A percentile compares a stretch with the other conserved stretches of the same genome.
phyloP scores from a whole-genome alignment of 2,329 filamentous ascomycete genomes.

The Aspergillus ochraceoroseus region DNA sequence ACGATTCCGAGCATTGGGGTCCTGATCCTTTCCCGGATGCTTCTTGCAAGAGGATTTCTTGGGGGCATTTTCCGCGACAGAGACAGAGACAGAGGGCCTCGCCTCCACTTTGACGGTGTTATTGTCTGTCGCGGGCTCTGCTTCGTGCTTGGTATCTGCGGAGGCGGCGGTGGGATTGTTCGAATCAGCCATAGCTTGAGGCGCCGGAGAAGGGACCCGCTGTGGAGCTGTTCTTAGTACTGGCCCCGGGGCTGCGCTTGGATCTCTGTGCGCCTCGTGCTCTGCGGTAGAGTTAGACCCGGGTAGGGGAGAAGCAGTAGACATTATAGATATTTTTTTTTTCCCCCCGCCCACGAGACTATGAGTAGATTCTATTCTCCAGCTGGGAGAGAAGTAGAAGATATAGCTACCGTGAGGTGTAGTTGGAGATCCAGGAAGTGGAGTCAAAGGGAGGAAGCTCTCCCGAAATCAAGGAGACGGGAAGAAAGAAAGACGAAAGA shows the following conservation, averaged over 20 bases:
- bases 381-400: too few relatives aligned
- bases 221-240: slow-evolving; percentile 18
- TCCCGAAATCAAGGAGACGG: too few relatives aligned
- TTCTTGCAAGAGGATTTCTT: slow-evolving; percentile 34
- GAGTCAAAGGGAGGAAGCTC: slow-evolving; percentile 1
- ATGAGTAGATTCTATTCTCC: too few relatives aligned
- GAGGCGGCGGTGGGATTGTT: slow-evolving; percentile 18
- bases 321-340: slow-evolving; percentile 14
- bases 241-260: slow-evolving; percentile 17
- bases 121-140: slow-evolving; percentile 27
- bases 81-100: slow-evolving; percentile 19
- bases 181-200: slow-evolving; percentile 30
- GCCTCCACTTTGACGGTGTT: slow-evolving; percentile 25
- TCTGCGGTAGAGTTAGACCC: slow-evolving; percentile 10
- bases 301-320: slow-evolving; percentile 11
- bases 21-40: slow-evolving; percentile 22
- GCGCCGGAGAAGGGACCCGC: slow-evolving; percentile 14
- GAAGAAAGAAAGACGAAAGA: slow-evolving; percentile 3
- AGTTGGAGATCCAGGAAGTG: too few relatives aligned
- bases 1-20: slow-evolving; percentile 20
- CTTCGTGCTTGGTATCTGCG: slow-evolving; percentile 32
- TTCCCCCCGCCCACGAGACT: too few relatives aligned
- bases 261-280: slow-evolving; percentile 21
- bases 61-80: slow-evolving; percentile 25
- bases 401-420: too few relatives aligned